Percentiles rank a stretch among this genome's conserved stretches.
Conservation (phyloP, 495 filamentous ascomycete species). For the Jackrogersella multiformis region DNA sequence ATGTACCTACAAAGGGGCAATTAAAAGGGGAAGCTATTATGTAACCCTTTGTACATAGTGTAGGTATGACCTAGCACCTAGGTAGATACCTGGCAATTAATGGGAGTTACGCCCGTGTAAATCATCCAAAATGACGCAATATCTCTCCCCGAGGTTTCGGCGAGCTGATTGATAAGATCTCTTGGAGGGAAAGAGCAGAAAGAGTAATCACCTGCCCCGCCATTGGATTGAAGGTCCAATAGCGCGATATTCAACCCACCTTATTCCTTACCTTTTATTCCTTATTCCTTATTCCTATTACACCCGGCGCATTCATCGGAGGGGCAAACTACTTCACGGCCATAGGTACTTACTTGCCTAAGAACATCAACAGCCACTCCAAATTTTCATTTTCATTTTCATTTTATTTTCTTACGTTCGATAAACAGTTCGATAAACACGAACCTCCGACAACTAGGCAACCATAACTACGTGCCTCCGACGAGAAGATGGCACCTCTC, state of each 20-base stretch:
- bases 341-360: neutral
- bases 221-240: conserved; percentile 33
- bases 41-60: no score
- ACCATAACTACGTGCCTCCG: neutral
- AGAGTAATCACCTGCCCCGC: conserved; percentile 48
- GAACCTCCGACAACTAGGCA: no score
- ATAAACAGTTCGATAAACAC: neutral
- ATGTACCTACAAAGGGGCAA: no score
- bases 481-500: conserved; percentile 51
- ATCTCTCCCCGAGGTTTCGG: conserved; percentile 19
- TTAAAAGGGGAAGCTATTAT: no score
- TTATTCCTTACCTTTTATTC: no score
- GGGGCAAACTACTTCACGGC: conserved; percentile 21
- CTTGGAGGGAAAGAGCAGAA: conserved; percentile 1
- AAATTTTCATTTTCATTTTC: neutral
- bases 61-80: no score
- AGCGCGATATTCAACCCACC: conserved; percentile 8
- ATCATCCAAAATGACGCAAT: conserved; percentile 39
- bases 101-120: no score
- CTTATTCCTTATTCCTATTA: no score
- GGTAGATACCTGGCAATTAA: no score
- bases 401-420: neutral
- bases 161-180: conserved; percentile 32
- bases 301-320: conserved; percentile 31
- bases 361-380: neutral